These are phyloP conservation scores for Penicillium corylophilum DNA, from an alignment of 2,329 filamentous ascomycete genomes.

Conservation along the genomic window DNA sequence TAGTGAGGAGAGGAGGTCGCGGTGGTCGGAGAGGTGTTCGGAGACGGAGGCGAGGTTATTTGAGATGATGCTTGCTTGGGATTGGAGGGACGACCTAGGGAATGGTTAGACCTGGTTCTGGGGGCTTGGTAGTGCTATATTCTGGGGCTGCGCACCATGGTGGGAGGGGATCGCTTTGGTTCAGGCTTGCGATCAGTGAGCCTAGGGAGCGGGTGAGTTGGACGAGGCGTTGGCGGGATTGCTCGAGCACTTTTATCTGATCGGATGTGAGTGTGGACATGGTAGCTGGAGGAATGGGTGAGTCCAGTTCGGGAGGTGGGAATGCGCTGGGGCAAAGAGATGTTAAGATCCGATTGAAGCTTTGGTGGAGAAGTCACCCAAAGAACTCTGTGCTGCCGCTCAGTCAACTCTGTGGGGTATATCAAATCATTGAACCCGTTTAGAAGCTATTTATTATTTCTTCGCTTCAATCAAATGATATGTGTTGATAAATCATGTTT, in stretches of 20 bases:
- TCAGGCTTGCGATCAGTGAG: slow-evolving; percentile 62
- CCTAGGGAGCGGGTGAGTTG: slow-evolving; percentile 68
- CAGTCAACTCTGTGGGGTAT: background rate
- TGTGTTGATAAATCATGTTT: no score
- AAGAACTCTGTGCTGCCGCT: background rate
- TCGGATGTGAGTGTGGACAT: slow-evolving; percentile 43
- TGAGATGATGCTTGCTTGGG: slow-evolving; percentile 69
- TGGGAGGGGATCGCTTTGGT: slow-evolving; percentile 65
- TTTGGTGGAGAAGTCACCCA: background rate
- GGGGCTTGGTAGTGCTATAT: background rate
- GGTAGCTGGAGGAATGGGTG: background rate
- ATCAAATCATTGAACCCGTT: no score
- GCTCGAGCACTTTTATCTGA: slow-evolving; percentile 64
- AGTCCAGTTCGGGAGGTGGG: background rate
- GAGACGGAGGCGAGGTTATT: slow-evolving; percentile 68
- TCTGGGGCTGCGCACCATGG: slow-evolving; percentile 55
- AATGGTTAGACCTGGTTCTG: background rate
- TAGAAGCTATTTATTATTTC: no score
- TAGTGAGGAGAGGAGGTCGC: slow-evolving; percentile 66
- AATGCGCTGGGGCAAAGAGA: background rate
- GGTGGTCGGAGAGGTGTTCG: slow-evolving; percentile 63
- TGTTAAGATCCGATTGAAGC: background rate
- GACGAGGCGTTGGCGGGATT: slow-evolving; percentile 65
- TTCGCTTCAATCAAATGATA: no score
- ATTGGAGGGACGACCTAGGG: slow-evolving; percentile 66